Conservation (phyloP, 768 basidiomycete genomes). For the Hygrophorus russula region DNA sequence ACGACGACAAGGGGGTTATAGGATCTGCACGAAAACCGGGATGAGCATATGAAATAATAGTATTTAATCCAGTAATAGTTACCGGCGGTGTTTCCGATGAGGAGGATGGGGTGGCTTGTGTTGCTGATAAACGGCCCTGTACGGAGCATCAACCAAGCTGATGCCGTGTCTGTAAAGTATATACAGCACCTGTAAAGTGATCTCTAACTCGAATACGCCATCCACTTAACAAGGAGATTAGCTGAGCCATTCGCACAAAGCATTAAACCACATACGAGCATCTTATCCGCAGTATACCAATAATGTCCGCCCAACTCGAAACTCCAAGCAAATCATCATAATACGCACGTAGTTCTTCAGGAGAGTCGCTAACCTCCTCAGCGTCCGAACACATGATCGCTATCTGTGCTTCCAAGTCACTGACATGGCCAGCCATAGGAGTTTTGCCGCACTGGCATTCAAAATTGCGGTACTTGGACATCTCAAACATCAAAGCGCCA, state of each 20-base stretch:
- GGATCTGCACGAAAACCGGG: slow-evolving; percentile 7
- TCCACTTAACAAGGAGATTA: slow-evolving; percentile 11
- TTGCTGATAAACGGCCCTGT: slow-evolving; percentile 24
- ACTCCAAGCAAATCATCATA: slow-evolving; percentile 7
- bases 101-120: slow-evolving; percentile 27
- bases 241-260: too few relatives aligned
- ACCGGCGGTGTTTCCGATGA: slow-evolving; percentile 32
- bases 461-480: not conserved
- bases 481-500: slow-evolving; percentile 11
- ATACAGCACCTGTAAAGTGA: slow-evolving; percentile 13
- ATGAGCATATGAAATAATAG: not conserved
- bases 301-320: slow-evolving; percentile 14
- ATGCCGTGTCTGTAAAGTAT: too few relatives aligned
- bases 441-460: slow-evolving; percentile 5
- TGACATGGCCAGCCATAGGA: not conserved
- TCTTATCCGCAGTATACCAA: slow-evolving; percentile 7
- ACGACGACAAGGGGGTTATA: slow-evolving; percentile 10
- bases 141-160: too few relatives aligned
- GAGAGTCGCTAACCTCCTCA: slow-evolving; percentile 9
- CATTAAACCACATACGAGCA: slow-evolving; percentile 15
- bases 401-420: slow-evolving; percentile 7
- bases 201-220: slow-evolving; percentile 17
- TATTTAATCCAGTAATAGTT: not conserved
- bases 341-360: slow-evolving; percentile 8
- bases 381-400: slow-evolving; percentile 15